Base-by-base conservation (phyloP, 2,329 filamentous ascomycete genomes). In the Dothideomycetidae sp. region DNA sequence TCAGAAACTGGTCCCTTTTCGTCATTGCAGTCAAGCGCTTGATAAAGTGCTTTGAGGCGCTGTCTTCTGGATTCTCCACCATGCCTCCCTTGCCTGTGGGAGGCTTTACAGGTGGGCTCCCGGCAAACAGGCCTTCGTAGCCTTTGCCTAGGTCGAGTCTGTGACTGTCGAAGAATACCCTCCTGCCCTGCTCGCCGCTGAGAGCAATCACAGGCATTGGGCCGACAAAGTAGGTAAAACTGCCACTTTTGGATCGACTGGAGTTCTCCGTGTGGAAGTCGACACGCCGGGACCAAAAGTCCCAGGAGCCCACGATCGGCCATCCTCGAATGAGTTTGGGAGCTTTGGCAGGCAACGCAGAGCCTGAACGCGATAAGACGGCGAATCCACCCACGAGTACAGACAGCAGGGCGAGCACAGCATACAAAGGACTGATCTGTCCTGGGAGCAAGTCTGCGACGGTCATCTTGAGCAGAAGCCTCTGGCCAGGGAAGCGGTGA, bases 191-290 rank as follows among this genome's bases (percentile, higher is more conserved):
- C 3, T 58, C 53, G 2, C 67, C 66, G 3, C 56, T 58, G 9
- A 71, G 33, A 2, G 55, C 63, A 5, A 71, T 51, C 10, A 70
- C 57, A 2, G 54, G 55, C 39, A 63, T 54, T 4, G 56, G 48
- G 0, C 68, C 67, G 3, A 63, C 60, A 43, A 62, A 62, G 46
- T 69, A 70, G 36, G 57, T 62, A 44, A 68, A 71, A 33, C 63
- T 63, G 16, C 64, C 63, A 1, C 55, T 59, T 4, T 44, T 36
- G 1, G 56, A 56, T 5, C 52, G 42, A 10, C 43, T 44, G 5
- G 46, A 45, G 7, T 55, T 54, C n/a, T 56, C 40, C 12, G 46
- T 46, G 37, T 61, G 59, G 46, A 68, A 71, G 16, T 63, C 58
- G 50, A 56, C 59, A 36, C 67, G 55, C 11, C 54, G 42, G 3